Conservation (phyloP, 176 grass and related monocot species). For the Chloris gayana region DNA sequence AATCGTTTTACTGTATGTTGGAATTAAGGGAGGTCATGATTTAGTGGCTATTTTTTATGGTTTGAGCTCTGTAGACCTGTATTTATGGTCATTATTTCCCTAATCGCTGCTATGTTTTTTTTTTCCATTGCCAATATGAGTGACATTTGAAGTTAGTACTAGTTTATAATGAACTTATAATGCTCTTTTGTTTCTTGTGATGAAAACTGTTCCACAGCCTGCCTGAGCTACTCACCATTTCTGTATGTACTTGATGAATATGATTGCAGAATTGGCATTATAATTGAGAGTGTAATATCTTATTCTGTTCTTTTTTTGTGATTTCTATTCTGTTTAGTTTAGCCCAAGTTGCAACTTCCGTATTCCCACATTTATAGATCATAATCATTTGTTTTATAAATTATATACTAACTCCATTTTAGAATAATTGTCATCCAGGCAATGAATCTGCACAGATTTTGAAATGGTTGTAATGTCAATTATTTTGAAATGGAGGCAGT, state of each 20-base stretch:
- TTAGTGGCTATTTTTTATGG: too few species aligned
- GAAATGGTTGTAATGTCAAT: background rate
- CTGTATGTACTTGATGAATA: background rate
- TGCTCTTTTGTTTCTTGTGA: background rate
- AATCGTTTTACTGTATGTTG: too few species aligned
- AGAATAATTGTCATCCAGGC: too few species aligned
- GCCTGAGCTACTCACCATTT: background rate
- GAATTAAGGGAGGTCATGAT: too few species aligned
- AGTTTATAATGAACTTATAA: background rate
- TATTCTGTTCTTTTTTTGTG: constrained; percentile 12
- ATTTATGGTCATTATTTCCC: background rate
- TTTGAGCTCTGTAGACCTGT: too few species aligned
- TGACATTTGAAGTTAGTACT: constrained; percentile 1
- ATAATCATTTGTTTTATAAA: constrained; percentile 6
- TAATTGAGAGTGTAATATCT: background rate
- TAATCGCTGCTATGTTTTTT: background rate
- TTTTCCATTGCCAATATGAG: background rate
- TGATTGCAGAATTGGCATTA: background rate
- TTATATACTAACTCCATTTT: background rate
- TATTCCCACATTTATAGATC: constrained; percentile 9
- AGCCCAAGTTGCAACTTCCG: background rate
- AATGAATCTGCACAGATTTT: too few species aligned
- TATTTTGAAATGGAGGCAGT: background rate
- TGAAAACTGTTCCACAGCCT: constrained; percentile 8
- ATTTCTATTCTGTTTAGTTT: constrained; percentile 6